Evolutionary conservation across 805 yeast genomes (phyloP).

Genomic region (Monosporozyma servazzii): DNA sequence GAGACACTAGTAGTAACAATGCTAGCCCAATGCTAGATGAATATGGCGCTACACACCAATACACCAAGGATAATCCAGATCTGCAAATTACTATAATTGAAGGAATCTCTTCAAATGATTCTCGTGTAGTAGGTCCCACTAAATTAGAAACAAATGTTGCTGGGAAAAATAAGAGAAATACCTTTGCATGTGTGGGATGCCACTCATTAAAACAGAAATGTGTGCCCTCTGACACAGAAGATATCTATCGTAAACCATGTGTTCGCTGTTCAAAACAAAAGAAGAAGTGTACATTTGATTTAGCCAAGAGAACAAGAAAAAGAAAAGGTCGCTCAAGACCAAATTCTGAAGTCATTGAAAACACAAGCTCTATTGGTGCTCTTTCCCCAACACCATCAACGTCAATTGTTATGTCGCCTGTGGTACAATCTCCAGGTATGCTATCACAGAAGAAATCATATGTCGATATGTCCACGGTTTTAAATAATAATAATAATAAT

Average conservation of each 20-base stretch:
- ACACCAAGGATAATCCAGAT: not conserved
- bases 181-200: conserved; percentile 39
- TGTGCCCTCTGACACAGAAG: conserved; percentile 44
- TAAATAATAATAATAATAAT: not conserved
- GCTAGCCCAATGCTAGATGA: not conserved
- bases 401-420: not conserved
- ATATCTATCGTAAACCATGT: conserved; percentile 58
- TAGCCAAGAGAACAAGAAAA: conserved; percentile 47
- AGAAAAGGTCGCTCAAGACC: conserved; percentile 15
- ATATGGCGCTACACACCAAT: not conserved
- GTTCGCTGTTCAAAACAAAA: conserved; percentile 59
- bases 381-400: not conserved
- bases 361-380: not conserved
- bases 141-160: conserved; percentile 14
- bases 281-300: conserved; percentile 58
- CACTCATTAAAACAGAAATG: conserved; percentile 80
- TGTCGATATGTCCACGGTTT: not conserved
- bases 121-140: conserved; percentile 16
- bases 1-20: not conserved
- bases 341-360: conserved; percentile 10
- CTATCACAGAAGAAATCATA: conserved; percentile 1
- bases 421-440: not conserved
- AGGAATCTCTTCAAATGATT: conserved; percentile 21
- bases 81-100: conserved; percentile 8
- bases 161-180: conserved; percentile 26